Evolutionary conservation across 108 stramenopile genomes (phyloP), one percentile per base, ranked within the genome.

Genomic region (Stephanodiscus triporus): DNA sequence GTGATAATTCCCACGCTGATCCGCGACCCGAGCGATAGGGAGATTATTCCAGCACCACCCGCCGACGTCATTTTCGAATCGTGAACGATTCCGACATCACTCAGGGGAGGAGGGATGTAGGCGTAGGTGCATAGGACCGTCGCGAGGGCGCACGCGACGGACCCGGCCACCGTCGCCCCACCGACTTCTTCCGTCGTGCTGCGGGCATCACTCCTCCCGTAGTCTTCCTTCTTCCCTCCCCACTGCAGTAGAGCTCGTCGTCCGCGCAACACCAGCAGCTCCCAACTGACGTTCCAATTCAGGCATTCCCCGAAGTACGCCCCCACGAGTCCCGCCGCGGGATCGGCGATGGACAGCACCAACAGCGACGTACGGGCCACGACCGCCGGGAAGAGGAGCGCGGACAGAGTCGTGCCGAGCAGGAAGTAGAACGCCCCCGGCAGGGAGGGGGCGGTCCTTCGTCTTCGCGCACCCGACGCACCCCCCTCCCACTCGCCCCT

Each of bases 351-450:
- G n/a, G 68, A 70, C 62, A 81, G 42, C 6, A 81, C 68, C 54
- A 81, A 66, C 30, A 81, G 49, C 17, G 80, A 51, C 20, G 73
- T 81, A 24, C 73, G 80, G 55, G 73, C 73, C 34, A 53, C 56
- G 29, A 29, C 32, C 19, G 43, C 20, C 7, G 68, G 20, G 63
- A 70, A 81, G 10, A 74, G 49, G 16, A 58, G 36, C 19, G 73
- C 55, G 0, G 63, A 50, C 2, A 75, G 2, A 14, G 73, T 36
- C 2, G 66, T 54, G 14, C 81, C 81, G 22, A 82, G 66, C 10
- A 82, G 76, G 32, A 76, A 82, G 29, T 82, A 82, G 54, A 82
- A 82, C 49, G 81, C 81, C 20, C 81, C 81, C 9, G 81, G 77
- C 8, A 77, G 49, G 7, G 58, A 40, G 13, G 81, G 80, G n/a